Conservation (phyloP, 306 rosid species). For the Mimosa bimucronata region DNA sequence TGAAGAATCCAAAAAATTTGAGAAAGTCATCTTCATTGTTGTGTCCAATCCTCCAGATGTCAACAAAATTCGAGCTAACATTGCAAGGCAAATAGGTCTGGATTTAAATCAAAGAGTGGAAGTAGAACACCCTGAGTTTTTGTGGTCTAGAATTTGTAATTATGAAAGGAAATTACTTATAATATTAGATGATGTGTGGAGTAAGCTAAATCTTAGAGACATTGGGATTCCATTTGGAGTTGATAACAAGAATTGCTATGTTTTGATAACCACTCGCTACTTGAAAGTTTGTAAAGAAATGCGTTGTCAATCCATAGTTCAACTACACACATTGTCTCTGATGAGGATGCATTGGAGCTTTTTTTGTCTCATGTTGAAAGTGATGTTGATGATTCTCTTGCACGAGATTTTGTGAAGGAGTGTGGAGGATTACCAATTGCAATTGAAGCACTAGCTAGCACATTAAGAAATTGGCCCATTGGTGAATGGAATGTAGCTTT, state of each 20-base stretch:
- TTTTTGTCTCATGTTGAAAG: not conserved
- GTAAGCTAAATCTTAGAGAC: not conserved
- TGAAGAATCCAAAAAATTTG: not conserved
- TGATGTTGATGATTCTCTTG: not conserved
- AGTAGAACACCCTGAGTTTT: not conserved
- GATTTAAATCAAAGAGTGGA: not conserved
- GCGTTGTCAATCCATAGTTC: conserved; percentile 22
- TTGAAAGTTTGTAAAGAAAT: not conserved
- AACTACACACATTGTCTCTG: not conserved
- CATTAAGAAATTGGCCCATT: not conserved
- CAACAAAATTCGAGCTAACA: not conserved
- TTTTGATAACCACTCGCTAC: conserved; percentile 27
- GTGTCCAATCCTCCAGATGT: not conserved
- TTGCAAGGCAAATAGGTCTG: not conserved
- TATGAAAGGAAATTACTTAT: not conserved
- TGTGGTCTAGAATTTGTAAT: not conserved
- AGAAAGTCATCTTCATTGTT: not conserved
- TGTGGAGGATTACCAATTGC: conserved; percentile 17
- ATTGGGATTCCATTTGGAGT: conserved; percentile 29
- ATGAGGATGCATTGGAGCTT: not conserved
- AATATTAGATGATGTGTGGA: not conserved
- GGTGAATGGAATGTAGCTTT: not conserved
- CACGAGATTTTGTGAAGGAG: not conserved
- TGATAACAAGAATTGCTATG: not conserved
- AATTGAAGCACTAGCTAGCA: not conserved